Base-by-base conservation (phyloP, 2,329 filamentous ascomycete genomes). In the Rhynchosporium graminicola region DNA sequence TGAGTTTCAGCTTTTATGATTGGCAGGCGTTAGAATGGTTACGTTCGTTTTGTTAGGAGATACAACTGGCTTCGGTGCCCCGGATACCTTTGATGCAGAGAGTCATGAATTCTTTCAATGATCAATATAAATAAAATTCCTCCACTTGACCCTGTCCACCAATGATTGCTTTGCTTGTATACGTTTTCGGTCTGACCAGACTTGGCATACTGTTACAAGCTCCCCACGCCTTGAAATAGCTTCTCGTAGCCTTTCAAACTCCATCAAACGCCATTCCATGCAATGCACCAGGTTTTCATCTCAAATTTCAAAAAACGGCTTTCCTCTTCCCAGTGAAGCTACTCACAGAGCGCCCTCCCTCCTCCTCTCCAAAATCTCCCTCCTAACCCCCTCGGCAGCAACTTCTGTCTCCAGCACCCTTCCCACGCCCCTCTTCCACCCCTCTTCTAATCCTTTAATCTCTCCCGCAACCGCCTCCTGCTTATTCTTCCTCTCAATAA, bases 371-470 rank as follows among this genome's bases (percentile, higher is more conserved):
- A 92, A 73, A 57, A 92, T 84, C 76, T 90, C 83, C 69, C 79
- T 78, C 72, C 86, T 82, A 70, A 97, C 71, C 55, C 81, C 82
- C 77, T 96, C 91, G 9, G 88, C 88, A 0, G 92, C 95, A 59
- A 94, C 82, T 80, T 97, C 91, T 0, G 91, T 90, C 83, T 97
- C 92, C 45, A 98, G 78, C 52, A 95, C 87, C 63, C 86, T 83
- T 3, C 90, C 89, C 1, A 98, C 85, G 29, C 91, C 91, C 56
- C 80, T 83, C 76, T 84, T 87, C 94, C 94, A 98, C 3, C 83
- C 84, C 64, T 91, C 86, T 71, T 96, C 91, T 42, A 96, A 76
- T 3, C 84, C 83, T 62, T 79, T 79, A 72, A 97, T 79, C 80
- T 97, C 94, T 4, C 83, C 89, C 52, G 80, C 84, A 2, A 87